Base-by-base conservation (phyloP, 768 basidiomycete species). In the Lentinula boryana region DNA sequence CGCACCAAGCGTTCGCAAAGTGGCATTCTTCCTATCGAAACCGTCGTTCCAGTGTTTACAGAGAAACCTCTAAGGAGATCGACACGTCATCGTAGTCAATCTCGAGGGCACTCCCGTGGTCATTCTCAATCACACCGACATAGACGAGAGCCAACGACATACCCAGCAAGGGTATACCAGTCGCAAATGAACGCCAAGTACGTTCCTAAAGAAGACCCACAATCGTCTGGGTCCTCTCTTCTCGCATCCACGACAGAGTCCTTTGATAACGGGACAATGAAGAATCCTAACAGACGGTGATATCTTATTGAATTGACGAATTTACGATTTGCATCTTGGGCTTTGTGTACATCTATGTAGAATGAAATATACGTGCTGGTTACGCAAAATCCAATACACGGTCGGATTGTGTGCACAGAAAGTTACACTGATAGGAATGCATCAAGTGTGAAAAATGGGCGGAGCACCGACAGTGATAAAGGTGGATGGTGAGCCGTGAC, bases 261-360 rank as follows among this genome's bases (percentile, higher is more conserved):
- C 59, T 72, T 78, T 33, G 76, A 78, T 63, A 75, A 73, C 60
- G 76, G 77, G 40, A 73, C 71, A 38, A 78, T 79, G 77, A 68
- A 73, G 56, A 78, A 79, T 62, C 77, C 78, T 1, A 75, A 76
- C 60, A 66, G 70, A 55, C 55, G 64, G 60, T 48, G 32, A 53
- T 51, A 50, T n/a, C 49, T 5, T 27, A 36, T 32, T 21, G 21
- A 48, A 50, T 60, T 44, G 32, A 44, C 33, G 43, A 43, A 21
- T 58, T 51, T 4, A 60, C 50, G 53, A 27, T 43, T 40, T 52
- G 23, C 23, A n/a, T 54, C 7, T 27, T 23, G 53, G 36, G 53
- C 18, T 32, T 27, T 56, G 23, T 56, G 21, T 56, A 56, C 12
- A 27, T 36, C 5, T 21, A 13, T 56, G 40, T 56, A 56, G 16